Conservation (phyloP, 352 stramenopile genomes). For the Peronospora farinosa region DNA sequence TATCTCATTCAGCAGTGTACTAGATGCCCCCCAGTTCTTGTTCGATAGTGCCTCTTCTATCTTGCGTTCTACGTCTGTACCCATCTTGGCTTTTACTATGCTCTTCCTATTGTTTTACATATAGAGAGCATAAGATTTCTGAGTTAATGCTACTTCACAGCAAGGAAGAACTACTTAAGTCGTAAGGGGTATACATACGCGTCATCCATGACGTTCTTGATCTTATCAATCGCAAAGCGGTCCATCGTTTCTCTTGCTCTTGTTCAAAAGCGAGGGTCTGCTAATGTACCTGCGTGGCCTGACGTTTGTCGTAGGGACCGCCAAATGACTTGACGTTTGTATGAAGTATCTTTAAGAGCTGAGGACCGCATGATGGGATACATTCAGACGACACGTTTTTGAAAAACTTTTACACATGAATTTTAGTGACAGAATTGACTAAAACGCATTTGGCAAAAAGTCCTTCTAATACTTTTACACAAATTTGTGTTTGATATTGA, state of each 20-base stretch:
- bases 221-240: constrained; percentile 76
- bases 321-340: constrained; percentile 21
- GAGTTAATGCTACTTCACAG: background rate
- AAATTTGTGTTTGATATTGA: no score
- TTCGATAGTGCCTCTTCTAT: constrained; percentile 96
- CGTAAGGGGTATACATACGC: constrained; percentile 43
- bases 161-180: constrained; percentile 1
- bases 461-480: no score
- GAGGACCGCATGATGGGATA: constrained; percentile 1
- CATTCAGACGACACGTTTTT: constrained; percentile 30
- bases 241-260: constrained; percentile 42
- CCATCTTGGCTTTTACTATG: constrained; percentile 81
- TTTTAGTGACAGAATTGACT: no score
- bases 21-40: constrained; percentile 99
- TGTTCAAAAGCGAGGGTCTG: background rate
- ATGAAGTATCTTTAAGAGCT: constrained; percentile 13
- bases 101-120: constrained; percentile 52
- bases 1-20: constrained; percentile 97
- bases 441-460: no score
- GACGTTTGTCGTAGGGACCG: constrained; percentile 13
- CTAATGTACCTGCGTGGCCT: background rate
- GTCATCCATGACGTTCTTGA: constrained; percentile 86
- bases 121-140: background rate
- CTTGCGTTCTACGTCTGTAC: constrained; percentile 83
- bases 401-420: no score